A percentile compares a stretch with the other conserved stretches of the same genome.
These are phyloP conservation scores for Spencermartinsiella ligniputridi DNA, from an alignment of 1,139 yeast species.

Conservation along the genomic window DNA sequence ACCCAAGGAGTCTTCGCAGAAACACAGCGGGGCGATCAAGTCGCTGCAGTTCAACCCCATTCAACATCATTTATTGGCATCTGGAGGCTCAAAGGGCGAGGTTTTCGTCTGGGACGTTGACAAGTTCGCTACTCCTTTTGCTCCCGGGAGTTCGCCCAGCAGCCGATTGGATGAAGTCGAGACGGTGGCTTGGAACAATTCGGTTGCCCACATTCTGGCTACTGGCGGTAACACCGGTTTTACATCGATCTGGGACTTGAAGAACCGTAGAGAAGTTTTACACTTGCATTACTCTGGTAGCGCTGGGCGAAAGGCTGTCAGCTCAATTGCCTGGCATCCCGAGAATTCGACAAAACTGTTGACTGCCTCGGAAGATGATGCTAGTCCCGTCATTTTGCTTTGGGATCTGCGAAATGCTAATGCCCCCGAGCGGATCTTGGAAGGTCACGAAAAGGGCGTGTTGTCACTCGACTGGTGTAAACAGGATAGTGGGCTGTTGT, in stretches of 20 bases:
- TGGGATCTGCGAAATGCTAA: constrained; percentile 96
- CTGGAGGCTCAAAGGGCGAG: constrained; percentile 87
- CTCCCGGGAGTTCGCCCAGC: constrained; percentile 65
- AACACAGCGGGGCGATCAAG: constrained; percentile 69
- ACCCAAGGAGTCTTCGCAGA: constrained; percentile 36
- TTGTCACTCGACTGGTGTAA: constrained; percentile 91
- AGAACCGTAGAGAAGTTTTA: constrained; percentile 80
- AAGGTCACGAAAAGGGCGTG: constrained; percentile 86
- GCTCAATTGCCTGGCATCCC: constrained; percentile 74
- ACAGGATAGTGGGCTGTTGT: constrained; percentile 69
- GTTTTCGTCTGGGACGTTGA: constrained; percentile 85
- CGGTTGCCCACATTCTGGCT: constrained; percentile 83
- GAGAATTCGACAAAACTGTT: constrained; percentile 74
- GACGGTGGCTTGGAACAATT: constrained; percentile 85
- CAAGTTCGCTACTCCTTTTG: constrained; percentile 50
- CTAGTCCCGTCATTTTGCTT: constrained; percentile 71
- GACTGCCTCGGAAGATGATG: constrained; percentile 82
- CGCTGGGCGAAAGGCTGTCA: constrained; percentile 48
- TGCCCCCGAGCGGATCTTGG: constrained; percentile 72
- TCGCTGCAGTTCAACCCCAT: constrained; percentile 74
- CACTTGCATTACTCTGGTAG: constrained; percentile 69
- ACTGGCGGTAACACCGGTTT: constrained; percentile 80
- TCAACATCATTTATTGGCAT: constrained; percentile 68
- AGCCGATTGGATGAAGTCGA: constrained; percentile 80
- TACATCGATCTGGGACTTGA: constrained; percentile 92